Evolutionary conservation across 345 rosid species (phyloP).

Genomic region (Jatropha curcas): DNA sequence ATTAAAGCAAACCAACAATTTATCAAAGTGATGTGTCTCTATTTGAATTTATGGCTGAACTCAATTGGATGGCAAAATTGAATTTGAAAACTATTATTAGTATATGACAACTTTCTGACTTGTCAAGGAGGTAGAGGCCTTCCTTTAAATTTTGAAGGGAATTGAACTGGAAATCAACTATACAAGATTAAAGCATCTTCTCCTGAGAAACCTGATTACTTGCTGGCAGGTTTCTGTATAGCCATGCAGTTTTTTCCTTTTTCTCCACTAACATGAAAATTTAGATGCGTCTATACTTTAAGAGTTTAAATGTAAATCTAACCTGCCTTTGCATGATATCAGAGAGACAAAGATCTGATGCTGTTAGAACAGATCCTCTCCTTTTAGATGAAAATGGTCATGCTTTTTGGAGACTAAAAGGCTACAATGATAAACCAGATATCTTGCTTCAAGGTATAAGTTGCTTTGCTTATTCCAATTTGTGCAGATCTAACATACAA

Average conservation of each 20-base stretch:
- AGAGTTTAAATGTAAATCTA: neutral
- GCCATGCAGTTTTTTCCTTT: neutral
- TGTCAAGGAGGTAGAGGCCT: neutral
- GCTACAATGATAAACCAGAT: constrained; percentile 36
- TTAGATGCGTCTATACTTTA: neutral
- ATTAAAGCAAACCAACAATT: neutral
- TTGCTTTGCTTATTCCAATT: constrained; percentile 10
- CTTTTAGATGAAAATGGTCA: constrained; percentile 50
- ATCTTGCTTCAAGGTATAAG: constrained; percentile 76
- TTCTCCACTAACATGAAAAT: neutral
- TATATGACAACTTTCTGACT: neutral
- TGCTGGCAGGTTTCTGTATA: neutral
- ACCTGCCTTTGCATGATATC: constrained; percentile 10
- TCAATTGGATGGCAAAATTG: neutral
- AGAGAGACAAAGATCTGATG: constrained; percentile 57
- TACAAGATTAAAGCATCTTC: neutral
- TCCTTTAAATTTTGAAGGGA: constrained; percentile 4
- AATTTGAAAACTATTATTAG: neutral
- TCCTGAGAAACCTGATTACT: neutral
- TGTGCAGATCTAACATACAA: constrained; percentile 5
- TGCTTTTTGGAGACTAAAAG: constrained; percentile 65
- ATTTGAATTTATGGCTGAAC: neutral
- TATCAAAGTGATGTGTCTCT: neutral
- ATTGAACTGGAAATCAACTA: neutral
- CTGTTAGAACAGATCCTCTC: constrained; percentile 63